Evolutionary conservation across 2,329 filamentous ascomycete species (phyloP), one percentile per base, ranked within the genome.

Genomic region (Stagonosporopsis chrysanthemi): DNA sequence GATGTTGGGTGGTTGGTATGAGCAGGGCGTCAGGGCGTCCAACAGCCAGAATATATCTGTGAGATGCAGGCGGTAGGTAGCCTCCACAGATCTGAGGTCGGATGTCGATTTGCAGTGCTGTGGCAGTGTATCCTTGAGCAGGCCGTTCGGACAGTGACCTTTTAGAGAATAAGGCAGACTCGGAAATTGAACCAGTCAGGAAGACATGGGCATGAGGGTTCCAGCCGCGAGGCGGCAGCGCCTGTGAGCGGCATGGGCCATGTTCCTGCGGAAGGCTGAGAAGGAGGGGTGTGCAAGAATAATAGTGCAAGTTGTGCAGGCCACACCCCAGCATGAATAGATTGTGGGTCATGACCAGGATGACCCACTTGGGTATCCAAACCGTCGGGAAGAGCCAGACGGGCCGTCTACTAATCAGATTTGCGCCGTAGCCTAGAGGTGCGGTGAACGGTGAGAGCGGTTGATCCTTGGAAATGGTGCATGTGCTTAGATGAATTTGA

Each of bases 141-240:
- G 60, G 59, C 58, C 54, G 60, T 70, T 69, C 64, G 60, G 60
- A 66, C 42, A 61, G 61, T 71, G 65, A 67, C 69, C 64, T 71
- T 66, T 68, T 69, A 61, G 65, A 59, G 62, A 52, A 67, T 71
- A 64, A 76, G 74, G 74, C 74, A 75, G 74, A 76, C 65, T 72
- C 66, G 67, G 68, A 71, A 61, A 74, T 69, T 67, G 70, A 69
- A 60, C 64, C 63, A 69, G 60, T 62, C 65, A 67, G 52, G 64
- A 66, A 62, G 49, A 61, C 58, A 39, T 38, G 51, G 42, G 19
- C 12, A 43, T 55, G 46, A 48, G 26, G 42, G 63, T 63, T 68
- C 71, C 64, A 73, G 70, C 70, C 70, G 68, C 66, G 60, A 61
- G 61, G 66, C 67, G 67, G 72, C 68, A 71, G 74, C 73, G 73